Evolutionary conservation across 805 yeast genomes (phyloP).

Genomic region (Nakazawaea peltata): DNA sequence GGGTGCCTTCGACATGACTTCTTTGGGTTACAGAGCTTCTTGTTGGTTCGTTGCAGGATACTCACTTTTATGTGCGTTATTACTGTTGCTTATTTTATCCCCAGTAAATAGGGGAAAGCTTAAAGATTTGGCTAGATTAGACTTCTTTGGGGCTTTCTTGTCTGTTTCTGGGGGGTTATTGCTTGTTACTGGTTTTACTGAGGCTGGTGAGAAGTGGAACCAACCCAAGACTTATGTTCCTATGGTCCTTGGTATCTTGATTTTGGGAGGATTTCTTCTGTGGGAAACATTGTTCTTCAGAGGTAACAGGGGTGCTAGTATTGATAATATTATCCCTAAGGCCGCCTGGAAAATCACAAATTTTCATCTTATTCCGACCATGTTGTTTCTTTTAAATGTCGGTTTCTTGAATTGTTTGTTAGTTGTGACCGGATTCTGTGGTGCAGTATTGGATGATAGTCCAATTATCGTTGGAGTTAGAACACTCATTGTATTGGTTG

Average conservation of each 20-base stretch:
- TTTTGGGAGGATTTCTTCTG: conserved; percentile 8
- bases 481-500: background rate
- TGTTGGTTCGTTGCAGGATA: conserved; percentile 25
- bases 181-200: conserved; percentile 34
- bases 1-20: conserved; percentile 32
- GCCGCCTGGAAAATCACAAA: background rate
- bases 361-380: background rate
- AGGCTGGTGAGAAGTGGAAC: conserved; percentile 36
- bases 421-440: background rate
- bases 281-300: background rate
- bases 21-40: conserved; percentile 30
- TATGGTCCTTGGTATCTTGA: conserved; percentile 28
- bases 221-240: conserved; percentile 32
- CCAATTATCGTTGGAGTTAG: background rate
- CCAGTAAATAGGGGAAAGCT: conserved; percentile 12
- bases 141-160: conserved; percentile 25
- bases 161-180: conserved; percentile 28
- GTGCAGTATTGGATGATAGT: background rate
- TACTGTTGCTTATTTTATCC: conserved; percentile 20
- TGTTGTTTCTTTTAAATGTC: background rate
- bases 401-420: background rate
- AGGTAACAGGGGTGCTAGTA: background rate
- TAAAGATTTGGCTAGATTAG: conserved; percentile 20
- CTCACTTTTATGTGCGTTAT: conserved; percentile 16
- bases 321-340: background rate